phyloP scores from a whole-genome alignment of 2,329 filamentous ascomycete species.

The Fusarium transvaalense region DNA sequence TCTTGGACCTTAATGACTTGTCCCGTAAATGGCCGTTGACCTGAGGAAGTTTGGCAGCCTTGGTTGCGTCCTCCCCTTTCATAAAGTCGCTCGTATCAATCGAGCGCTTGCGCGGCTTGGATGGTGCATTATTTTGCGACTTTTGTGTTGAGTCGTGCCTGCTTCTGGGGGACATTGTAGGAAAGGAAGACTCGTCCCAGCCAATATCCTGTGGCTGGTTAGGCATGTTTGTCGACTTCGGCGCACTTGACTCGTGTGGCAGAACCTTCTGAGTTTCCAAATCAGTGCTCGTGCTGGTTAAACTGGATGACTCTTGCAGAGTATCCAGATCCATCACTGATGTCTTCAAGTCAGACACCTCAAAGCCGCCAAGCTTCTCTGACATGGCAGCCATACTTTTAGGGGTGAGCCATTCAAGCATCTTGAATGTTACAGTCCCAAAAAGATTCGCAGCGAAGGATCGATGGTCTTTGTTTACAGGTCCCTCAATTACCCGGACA shows the following conservation, averaged over 20 bases:
- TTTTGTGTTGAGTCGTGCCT: conserved; percentile 27
- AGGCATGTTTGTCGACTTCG: not conserved
- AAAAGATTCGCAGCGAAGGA: conserved; percentile 74
- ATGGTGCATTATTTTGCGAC: conserved; percentile 21
- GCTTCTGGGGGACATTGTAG: conserved; percentile 17
- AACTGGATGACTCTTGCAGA: not conserved
- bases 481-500: conserved; percentile 60
- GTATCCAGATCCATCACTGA: conserved; percentile 1
- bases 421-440: conserved; percentile 74
- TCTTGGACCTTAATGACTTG: conserved; percentile 52
- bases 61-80: conserved; percentile 48
- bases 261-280: not conserved
- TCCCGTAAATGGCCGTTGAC: conserved; percentile 51
- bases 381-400: conserved; percentile 65
- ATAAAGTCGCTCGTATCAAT: conserved; percentile 50
- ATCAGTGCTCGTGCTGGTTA: not conserved
- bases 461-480: conserved; percentile 66
- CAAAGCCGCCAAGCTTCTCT: conserved; percentile 49
- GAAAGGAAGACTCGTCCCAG: conserved; percentile 7
- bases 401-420: conserved; percentile 78
- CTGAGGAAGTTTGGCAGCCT: conserved; percentile 49
- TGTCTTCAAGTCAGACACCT: conserved; percentile 1
- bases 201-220: conserved; percentile 9
- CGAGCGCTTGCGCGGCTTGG: conserved; percentile 51
- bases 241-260: not conserved